phyloP scores from a whole-genome alignment of 75 land plant species.

The Selaginella moellendorffii region DNA sequence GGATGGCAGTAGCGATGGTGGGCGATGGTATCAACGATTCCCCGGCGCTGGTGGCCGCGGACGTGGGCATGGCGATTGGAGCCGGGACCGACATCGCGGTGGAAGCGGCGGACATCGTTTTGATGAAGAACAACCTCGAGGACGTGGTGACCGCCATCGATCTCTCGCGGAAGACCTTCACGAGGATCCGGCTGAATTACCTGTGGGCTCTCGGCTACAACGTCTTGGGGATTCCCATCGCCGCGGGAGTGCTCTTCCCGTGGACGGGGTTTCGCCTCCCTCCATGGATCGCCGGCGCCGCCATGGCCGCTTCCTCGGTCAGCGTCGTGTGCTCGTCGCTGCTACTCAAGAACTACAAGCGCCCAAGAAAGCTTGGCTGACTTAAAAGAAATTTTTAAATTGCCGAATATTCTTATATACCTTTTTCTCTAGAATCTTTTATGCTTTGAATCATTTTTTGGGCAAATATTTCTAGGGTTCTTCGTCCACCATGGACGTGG shows the following conservation, averaged over 20 bases:
- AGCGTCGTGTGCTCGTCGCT: conserved; percentile 92
- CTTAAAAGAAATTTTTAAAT: too few species aligned
- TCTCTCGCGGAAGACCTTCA: conserved; percentile 70
- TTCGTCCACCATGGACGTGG: too few species aligned
- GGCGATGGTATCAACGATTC: conserved; percentile 98
- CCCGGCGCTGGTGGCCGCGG: conserved; percentile 83
- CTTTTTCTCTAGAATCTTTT: too few species aligned
- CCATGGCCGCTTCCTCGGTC: conserved; percentile 95
- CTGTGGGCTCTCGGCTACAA: conserved; percentile 95
- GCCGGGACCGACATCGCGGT: conserved; percentile 96
- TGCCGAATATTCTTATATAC: too few species aligned
- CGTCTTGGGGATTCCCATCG: conserved; percentile 71
- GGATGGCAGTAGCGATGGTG: conserved; percentile 78
- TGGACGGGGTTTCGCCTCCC: conserved; percentile 63
- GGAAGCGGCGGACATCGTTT: conserved; percentile 91
- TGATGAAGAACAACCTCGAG: conserved; percentile 88
- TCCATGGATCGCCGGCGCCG: conserved; percentile 96
- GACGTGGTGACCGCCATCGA: conserved; percentile 91
- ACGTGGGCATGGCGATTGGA: conserved; percentile 99
- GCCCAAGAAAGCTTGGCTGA: conserved; percentile 28
- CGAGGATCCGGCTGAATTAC: conserved; percentile 69
- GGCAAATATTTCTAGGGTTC: too few species aligned
- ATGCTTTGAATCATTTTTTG: too few species aligned
- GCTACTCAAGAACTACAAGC: conserved; percentile 55
- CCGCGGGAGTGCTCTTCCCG: conserved; percentile 82